These are phyloP conservation scores for Phytopythium sindhum DNA, from an alignment of 352 stramenopile genomes.

Conservation along the genomic window DNA sequence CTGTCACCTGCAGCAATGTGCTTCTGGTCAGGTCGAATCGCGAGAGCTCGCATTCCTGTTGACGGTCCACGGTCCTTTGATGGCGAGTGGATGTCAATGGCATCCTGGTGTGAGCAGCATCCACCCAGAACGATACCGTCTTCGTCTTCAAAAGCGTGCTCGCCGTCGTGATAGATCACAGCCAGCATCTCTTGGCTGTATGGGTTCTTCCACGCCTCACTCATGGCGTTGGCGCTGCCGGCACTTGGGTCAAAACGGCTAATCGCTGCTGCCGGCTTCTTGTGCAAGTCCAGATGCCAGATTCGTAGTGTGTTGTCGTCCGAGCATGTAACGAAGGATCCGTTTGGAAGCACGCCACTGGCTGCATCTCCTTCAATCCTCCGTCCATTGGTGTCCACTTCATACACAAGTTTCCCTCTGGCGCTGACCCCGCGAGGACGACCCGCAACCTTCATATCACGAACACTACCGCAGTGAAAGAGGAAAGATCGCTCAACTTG, in stretches of 20 bases:
- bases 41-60: constrained; percentile 42
- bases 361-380: constrained; percentile 11
- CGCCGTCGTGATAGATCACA: constrained; percentile 58
- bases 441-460: constrained; percentile 60
- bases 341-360: constrained; percentile 40
- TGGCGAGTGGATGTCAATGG: constrained; percentile 42
- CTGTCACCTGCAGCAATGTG: constrained; percentile 69
- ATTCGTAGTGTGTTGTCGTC: constrained; percentile 87
- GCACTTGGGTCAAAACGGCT: constrained; percentile 25
- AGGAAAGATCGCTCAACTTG: constrained; percentile 73
- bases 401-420: constrained; percentile 60
- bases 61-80: constrained; percentile 25
- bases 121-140: constrained; percentile 45
- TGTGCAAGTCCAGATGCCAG: constrained; percentile 82
- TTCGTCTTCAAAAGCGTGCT: constrained; percentile 39
- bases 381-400: constrained; percentile 10
- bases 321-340: constrained; percentile 77
- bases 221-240: constrained; percentile 6
- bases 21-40: constrained; percentile 53
- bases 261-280: constrained; percentile 24
- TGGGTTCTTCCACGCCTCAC: constrained; percentile 54
- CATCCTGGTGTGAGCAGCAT: constrained; percentile 41
- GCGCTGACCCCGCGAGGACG: constrained; percentile 42
- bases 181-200: constrained; percentile 73
- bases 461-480: constrained; percentile 71